Base-by-base conservation (phyloP, 768 basidiomycete genomes). In the Naganishia vaughanmartiniae region DNA sequence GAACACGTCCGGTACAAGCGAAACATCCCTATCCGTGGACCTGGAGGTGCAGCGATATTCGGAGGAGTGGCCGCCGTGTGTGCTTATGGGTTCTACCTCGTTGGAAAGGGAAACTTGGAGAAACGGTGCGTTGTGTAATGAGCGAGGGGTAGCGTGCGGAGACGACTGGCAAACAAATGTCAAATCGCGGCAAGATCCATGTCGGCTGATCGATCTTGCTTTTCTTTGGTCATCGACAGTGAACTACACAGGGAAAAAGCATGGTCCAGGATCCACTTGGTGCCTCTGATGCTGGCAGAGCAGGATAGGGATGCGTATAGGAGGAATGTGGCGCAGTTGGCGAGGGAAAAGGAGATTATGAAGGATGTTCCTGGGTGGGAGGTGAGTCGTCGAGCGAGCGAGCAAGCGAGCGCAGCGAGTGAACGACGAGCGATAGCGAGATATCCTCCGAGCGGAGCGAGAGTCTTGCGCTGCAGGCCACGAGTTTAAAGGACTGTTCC, bases 201-300 rank as follows among this genome's bases (percentile, higher is more conserved):
- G 9, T 7, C 26, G 31, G 42, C 36, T 31, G 48, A 65, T 53
- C 4, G 2, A 6, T 24, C 15, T 12, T 34, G 26, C 9, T 48
- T n/a, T 31, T 39, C 17, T 48, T 10, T 65, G 28, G 36, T 51
- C 48, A 24, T 19, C 76, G 5, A 76, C 84, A 98, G 95, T 82
- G 95, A 99, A 84, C 85, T 98, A 51, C 85, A 90, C 80, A 87
- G 95, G 73, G 95, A 99, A 84, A 89, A 90, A 83, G 87, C 88
- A 42, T 97, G 95, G 95, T 91, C 93, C 70, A 87, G 95, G 73
- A 93, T 99, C 78, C 89, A 98, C 84, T 86, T 96, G 39, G 89
- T 93, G 36, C 96, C 95, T 12, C 81, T 97, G 69, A 85, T 99
- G 55, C 85, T 94, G 75, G 95, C 95, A 46, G 95, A 99, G 81